A percentile compares a stretch with the other conserved stretches of the same genome.
These are phyloP conservation scores for Purpureocillium takamizusanense DNA, from an alignment of 2,329 filamentous ascomycete species.

Conservation along the genomic window DNA sequence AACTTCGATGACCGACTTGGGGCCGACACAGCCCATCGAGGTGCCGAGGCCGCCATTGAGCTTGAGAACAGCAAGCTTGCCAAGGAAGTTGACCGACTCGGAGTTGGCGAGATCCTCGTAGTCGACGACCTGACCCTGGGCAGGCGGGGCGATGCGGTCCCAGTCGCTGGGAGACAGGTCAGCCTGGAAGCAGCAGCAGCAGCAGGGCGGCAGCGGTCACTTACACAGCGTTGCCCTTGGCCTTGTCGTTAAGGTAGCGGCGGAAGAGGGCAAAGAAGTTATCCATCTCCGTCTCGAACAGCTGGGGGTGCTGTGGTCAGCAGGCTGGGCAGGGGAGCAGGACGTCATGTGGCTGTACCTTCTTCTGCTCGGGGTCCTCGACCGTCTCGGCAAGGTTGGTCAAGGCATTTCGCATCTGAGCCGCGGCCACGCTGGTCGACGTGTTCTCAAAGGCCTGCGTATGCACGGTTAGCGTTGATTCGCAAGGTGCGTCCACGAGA, in stretches of 20 bases:
- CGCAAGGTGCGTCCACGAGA: background rate
- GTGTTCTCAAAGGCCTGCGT: constrained; percentile 95
- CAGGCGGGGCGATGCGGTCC: constrained; percentile 92
- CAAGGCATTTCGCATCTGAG: constrained; percentile 97
- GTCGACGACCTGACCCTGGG: constrained; percentile 87
- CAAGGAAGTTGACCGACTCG: constrained; percentile 87
- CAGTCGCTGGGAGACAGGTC: constrained; percentile 57
- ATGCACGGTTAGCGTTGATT: constrained; percentile 15
- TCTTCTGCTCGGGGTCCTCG: constrained; percentile 69
- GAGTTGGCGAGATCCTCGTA: constrained; percentile 85
- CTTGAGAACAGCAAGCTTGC: constrained; percentile 97
- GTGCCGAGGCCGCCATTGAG: constrained; percentile 98
- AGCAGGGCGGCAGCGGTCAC: constrained; percentile 17
- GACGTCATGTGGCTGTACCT: constrained; percentile 47
- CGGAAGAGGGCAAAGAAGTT: constrained; percentile 99
- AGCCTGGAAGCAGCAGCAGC: constrained; percentile 6
- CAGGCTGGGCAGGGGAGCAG: background rate
- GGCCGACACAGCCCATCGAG: constrained; percentile 98
- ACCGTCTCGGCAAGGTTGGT: constrained; percentile 89
- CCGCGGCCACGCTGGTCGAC: constrained; percentile 93
- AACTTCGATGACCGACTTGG: constrained; percentile 99
- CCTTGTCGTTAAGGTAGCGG: constrained; percentile 96
- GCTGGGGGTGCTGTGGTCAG: constrained; percentile 33
- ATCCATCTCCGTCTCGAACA: constrained; percentile 99
- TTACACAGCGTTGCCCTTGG: constrained; percentile 86